A percentile compares a stretch with the other conserved stretches of the same genome.
These are phyloP conservation scores for Colletotrichum lentis DNA, from an alignment of 2,329 filamentous ascomycete species.

Conservation along the genomic window DNA sequence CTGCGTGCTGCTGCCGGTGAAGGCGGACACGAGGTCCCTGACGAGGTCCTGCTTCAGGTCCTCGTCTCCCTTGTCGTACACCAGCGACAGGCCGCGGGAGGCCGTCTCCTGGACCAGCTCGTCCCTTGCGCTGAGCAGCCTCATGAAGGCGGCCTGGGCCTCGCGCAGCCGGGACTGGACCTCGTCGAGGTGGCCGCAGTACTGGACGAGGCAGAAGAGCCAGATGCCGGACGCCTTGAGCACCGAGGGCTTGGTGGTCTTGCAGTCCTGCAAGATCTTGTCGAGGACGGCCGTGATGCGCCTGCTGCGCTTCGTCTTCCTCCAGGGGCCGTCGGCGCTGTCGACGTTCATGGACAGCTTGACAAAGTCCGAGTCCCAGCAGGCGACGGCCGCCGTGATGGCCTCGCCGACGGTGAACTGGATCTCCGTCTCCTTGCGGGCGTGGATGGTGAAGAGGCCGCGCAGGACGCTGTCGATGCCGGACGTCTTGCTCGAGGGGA, in stretches of 20 bases:
- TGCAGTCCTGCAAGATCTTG: conserved; percentile 79
- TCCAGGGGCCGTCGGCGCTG: conserved; percentile 54
- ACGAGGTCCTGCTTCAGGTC: conserved; percentile 83
- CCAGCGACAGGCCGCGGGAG: conserved; percentile 86
- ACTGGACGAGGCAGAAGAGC: conserved; percentile 90
- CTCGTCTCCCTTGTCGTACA: conserved; percentile 91
- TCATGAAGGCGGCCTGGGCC: conserved; percentile 87
- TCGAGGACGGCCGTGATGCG: conserved; percentile 62
- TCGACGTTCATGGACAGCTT: conserved; percentile 80
- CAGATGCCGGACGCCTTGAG: conserved; percentile 94
- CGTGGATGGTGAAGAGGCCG: conserved; percentile 78
- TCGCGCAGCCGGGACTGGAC: conserved; percentile 78
- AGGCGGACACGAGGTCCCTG: conserved; percentile 85
- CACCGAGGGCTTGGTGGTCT: conserved; percentile 85
- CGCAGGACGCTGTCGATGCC: conserved; percentile 52
- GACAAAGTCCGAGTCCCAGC: conserved; percentile 85
- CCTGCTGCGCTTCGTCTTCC: conserved; percentile 38
- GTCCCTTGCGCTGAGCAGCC: conserved; percentile 85
- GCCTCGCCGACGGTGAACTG: conserved; percentile 94
- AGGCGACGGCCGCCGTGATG: conserved; percentile 76
- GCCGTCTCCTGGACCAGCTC: conserved; percentile 96
- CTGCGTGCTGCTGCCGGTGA: conserved; percentile 77
- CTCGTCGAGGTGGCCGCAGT: conserved; percentile 80
- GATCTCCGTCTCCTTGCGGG: conserved; percentile 84
- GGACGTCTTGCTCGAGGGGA: conserved; percentile 21